Evolutionary conservation across 2,329 filamentous ascomycete genomes (phyloP).

Genomic region (Colletotrichum musicola): DNA sequence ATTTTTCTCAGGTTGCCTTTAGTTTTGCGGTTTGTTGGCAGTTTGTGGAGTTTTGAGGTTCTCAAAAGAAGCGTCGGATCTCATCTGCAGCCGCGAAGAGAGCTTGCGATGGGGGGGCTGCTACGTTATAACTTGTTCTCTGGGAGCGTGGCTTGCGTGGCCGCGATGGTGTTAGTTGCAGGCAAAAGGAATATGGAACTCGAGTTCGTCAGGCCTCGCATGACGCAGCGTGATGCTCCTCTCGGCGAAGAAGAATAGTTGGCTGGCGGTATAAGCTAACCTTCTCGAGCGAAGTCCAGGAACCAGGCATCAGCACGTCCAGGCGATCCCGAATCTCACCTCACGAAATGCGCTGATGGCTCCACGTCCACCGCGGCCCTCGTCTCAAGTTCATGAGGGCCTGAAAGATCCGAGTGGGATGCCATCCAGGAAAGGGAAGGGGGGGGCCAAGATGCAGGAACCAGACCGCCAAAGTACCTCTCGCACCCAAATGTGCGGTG

Average conservation of each 20-base stretch:
- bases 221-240: not conserved
- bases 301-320: not conserved
- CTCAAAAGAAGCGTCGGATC: not conserved
- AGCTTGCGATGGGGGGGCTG: not conserved
- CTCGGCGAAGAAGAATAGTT: not conserved
- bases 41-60: not conserved
- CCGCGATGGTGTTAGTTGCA: not conserved
- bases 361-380: slow-evolving; percentile 10
- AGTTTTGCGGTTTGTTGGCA: not conserved
- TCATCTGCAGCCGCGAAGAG: not conserved
- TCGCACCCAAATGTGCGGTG: slow-evolving; percentile 8
- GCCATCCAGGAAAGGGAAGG: not conserved
- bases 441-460: slow-evolving; percentile 1
- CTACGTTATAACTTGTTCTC: not conserved
- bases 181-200: not conserved
- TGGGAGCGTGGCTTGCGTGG: not conserved
- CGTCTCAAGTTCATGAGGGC: slow-evolving; percentile 14
- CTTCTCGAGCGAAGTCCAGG: slow-evolving; percentile 41
- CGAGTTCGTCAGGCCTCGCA: not conserved
- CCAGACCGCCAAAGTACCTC: slow-evolving; percentile 9
- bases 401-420: not conserved
- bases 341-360: slow-evolving; percentile 1
- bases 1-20: not conserved
- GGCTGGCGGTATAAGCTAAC: slow-evolving; percentile 44
- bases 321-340: not conserved